A percentile compares a stretch with the other conserved stretches of the same genome.
Evolutionary conservation across 306 rosid genomes (phyloP).

Genomic region (Benincasa hispida): DNA sequence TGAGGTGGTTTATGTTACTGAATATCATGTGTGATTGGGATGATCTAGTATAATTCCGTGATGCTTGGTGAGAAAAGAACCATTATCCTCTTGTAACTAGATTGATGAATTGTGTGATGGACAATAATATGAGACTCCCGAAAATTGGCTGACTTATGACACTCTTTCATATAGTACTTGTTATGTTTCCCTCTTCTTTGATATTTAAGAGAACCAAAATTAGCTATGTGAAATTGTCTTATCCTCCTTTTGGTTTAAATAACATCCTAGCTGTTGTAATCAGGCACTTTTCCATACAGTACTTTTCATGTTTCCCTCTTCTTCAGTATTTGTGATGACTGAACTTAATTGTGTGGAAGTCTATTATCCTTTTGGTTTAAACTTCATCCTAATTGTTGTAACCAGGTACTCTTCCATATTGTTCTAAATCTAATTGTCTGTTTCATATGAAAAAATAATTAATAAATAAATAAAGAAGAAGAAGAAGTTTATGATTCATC

Average conservation of each 20-base stretch:
- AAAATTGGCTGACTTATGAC: neutral
- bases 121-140: neutral
- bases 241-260: neutral
- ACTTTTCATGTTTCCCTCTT: neutral
- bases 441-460: no score
- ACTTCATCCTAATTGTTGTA: constrained; percentile 15
- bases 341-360: neutral
- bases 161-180: neutral
- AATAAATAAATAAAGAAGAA: no score
- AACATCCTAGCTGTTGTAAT: constrained; percentile 22
- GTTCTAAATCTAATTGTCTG: no score
- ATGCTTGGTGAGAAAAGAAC: neutral
- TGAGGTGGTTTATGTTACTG: neutral
- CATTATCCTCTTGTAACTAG: neutral
- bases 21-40: neutral
- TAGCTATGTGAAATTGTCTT: neutral
- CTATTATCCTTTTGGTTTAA: neutral
- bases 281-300: constrained; percentile 11
- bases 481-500: no score
- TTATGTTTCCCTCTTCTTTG: neutral
- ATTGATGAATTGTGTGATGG: neutral
- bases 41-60: neutral
- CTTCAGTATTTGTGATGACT: neutral
- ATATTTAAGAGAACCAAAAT: neutral
- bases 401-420: constrained; percentile 21